A percentile compares a stretch with the other conserved stretches of the same genome.
Evolutionary conservation across 176 grass and related monocot genomes (phyloP).

Genomic region (Otatea glauca): DNA sequence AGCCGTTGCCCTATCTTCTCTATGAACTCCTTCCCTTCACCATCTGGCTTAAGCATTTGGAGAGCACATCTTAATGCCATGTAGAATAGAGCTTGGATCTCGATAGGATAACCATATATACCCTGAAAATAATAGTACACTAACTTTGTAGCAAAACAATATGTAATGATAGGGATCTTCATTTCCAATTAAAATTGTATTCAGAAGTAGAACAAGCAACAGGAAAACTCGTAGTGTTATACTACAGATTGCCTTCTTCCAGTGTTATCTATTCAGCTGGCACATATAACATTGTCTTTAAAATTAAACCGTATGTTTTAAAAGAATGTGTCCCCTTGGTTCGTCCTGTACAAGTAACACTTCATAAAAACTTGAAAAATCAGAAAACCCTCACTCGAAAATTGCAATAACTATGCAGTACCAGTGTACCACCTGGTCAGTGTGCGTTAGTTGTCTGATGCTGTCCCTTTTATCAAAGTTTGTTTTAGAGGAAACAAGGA

Average conservation of each 20-base stretch:
- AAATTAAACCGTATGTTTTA: not conserved
- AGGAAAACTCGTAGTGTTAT: not conserved
- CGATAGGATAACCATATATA: constrained; percentile 94
- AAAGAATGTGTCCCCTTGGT: not conserved
- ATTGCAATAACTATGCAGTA: not conserved
- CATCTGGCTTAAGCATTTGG: constrained; percentile 80
- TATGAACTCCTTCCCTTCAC: constrained; percentile 78
- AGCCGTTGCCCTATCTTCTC: constrained; percentile 82
- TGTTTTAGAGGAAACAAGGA: not conserved
- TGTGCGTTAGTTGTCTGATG: not conserved
- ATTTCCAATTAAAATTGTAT: not conserved
- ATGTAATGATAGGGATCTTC: constrained; percentile 8
- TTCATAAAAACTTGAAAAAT: constrained; percentile 21
- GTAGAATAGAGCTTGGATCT: constrained; percentile 96
- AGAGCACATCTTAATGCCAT: constrained; percentile 89
- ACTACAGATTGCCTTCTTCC: not conserved
- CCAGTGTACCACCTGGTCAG: not conserved
- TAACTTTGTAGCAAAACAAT: not conserved
- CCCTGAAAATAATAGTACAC: constrained; percentile 56
- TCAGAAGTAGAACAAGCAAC: not conserved
- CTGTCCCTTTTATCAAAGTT: constrained; percentile 19
- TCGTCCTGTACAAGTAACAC: not conserved
- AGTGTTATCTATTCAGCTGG: constrained; percentile 12
- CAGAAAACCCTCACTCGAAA: not conserved
- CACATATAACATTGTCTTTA: not conserved